phyloP scores from a whole-genome alignment of 345 rosid species.

The Eucalyptus camaldulensis region DNA sequence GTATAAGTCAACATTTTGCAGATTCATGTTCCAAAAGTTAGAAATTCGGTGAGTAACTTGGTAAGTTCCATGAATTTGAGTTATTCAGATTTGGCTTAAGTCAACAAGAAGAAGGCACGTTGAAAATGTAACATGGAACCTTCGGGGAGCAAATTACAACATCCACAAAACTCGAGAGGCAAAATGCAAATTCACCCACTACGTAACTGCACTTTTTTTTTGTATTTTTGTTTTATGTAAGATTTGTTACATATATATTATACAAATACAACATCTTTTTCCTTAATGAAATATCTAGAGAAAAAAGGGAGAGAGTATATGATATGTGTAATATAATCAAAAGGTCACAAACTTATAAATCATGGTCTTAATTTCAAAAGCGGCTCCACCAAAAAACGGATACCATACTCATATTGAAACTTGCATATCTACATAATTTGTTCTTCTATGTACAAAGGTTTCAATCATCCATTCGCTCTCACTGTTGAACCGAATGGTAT shows the following conservation, averaged over 20 bases:
- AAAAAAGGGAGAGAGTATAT: not conserved
- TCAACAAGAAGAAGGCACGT: not conserved
- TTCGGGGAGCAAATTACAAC: not conserved
- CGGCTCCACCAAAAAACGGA: not conserved
- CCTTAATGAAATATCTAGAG: not conserved
- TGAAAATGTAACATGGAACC: not conserved
- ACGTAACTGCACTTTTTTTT: not conserved
- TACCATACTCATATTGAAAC: rapidly evolving
- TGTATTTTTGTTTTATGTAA: not conserved
- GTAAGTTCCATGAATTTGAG: not conserved
- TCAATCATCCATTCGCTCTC: not conserved
- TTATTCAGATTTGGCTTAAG: not conserved
- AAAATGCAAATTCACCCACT: not conserved
- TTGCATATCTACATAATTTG: not conserved
- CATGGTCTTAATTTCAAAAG: not conserved
- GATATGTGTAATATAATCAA: too few relatives aligned
- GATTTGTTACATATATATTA: not conserved
- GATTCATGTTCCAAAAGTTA: not conserved
- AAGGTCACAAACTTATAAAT: not conserved
- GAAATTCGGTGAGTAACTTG: not conserved
- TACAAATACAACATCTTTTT: not conserved
- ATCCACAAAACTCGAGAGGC: not conserved
- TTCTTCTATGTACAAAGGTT: not conserved
- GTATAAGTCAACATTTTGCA: not conserved
- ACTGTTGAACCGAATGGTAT: not conserved